Base-by-base conservation (phyloP, 176 grass and related monocot species). In the Avena eriantha region DNA sequence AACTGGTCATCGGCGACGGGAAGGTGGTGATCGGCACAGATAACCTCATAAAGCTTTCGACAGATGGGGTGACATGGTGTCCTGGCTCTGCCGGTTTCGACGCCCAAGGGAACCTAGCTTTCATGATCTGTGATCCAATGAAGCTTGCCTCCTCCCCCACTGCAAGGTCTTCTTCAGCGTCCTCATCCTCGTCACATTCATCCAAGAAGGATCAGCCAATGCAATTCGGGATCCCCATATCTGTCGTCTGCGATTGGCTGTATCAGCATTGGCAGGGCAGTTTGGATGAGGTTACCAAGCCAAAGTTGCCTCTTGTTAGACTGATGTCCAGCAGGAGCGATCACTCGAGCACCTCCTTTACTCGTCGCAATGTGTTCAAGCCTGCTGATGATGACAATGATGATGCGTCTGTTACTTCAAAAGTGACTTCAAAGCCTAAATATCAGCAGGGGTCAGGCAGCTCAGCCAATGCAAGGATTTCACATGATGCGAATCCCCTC, bases 51-150 rank as follows among this genome's bases (percentile, higher is more conserved):
- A 98, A 98, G 36, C 77, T 98, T 1, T 79, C 77, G 0, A 91
- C 81, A 0, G 88, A 91, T 85, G 95, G 95, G 58, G 80, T 85
- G 13, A 77, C 93, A 77, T 90, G 91, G 89, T 88, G 93, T 22
- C 93, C 91, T 36, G 95, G 95, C 65, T 98, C 95, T 75, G 95
- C 93, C 1, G 95, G 95, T 83, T 98, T 98, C 22, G 95, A 98
- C 56, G 89, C 82, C 63, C 89, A 98, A 77, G 95, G 95, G 65
- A 98, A 93, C 41, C 84, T 98, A 74, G 95, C 95, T 77, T 98
- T 98, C 73, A 93, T 98, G 91, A 87, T 98, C 31, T 98, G 95
- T 76, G 95, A 98, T 85, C 95, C 95, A 24, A 98, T 98, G 95
- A 98, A 95, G 83, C 81, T 98, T 46, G 93, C 95, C 46, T 93